Evolutionary conservation across 2,329 filamentous ascomycete species (phyloP).

Genomic region (Whalleya microplaca): DNA sequence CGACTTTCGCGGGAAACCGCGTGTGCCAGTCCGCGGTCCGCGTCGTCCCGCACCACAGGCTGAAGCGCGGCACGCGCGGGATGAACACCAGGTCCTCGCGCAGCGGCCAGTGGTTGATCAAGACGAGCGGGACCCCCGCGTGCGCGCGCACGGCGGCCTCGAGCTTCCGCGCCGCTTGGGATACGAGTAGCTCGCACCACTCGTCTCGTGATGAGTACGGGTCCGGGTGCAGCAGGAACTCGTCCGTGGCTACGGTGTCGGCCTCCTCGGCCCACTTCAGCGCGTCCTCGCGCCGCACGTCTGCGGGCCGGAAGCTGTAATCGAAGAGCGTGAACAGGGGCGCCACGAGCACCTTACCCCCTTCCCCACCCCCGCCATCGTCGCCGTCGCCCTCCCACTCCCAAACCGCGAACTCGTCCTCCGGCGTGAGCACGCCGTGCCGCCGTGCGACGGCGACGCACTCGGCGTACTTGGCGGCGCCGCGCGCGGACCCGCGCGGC

Average conservation of each 20-base stretch:
- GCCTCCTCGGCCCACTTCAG: slow-evolving; percentile 42
- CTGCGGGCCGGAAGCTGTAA: slow-evolving; percentile 57
- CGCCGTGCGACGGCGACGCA: slow-evolving; percentile 56
- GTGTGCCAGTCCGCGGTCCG: slow-evolving; percentile 42
- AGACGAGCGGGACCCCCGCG: slow-evolving; percentile 33
- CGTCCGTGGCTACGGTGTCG: slow-evolving; percentile 42
- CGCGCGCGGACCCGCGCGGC: slow-evolving; percentile 40
- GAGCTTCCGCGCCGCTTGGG: slow-evolving; percentile 34
- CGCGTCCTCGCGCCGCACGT: slow-evolving; percentile 52
- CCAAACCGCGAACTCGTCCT: slow-evolving; percentile 59
- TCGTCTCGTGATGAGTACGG: slow-evolving; percentile 39
- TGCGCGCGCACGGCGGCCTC: slow-evolving; percentile 24
- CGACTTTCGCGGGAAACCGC: slow-evolving; percentile 40
- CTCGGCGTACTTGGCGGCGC: slow-evolving; percentile 57
- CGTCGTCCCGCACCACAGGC: slow-evolving; percentile 44
- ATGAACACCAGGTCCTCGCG: slow-evolving; percentile 42
- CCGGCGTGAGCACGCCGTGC: slow-evolving; percentile 57
- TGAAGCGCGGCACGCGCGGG: slow-evolving; percentile 41
- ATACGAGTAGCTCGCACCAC: slow-evolving; percentile 40
- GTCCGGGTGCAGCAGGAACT: slow-evolving; percentile 42
- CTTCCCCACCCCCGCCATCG: not conserved
- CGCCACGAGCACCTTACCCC: slow-evolving; percentile 46
- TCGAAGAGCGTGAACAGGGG: slow-evolving; percentile 64
- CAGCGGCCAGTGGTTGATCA: slow-evolving; percentile 45
- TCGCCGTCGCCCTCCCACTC: slow-evolving; percentile 48